phyloP scores from a whole-genome alignment of 768 basidiomycete species.

The Dacryopinax primogenitus region DNA sequence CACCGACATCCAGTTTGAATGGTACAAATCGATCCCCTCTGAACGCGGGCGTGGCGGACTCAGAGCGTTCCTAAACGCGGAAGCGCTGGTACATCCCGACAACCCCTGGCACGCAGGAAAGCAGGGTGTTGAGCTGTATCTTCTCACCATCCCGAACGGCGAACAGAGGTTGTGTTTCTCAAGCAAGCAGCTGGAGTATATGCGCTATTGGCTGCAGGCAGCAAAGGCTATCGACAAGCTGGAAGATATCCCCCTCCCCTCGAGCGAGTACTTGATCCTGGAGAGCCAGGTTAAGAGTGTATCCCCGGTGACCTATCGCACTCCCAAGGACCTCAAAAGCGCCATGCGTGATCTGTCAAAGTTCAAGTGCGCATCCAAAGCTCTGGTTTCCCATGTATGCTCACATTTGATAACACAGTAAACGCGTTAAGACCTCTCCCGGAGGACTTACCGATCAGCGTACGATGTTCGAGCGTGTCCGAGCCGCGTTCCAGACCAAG shows the following conservation, averaged over 20 bases:
- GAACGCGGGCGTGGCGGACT: conserved; percentile 46
- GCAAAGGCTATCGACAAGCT: conserved; percentile 45
- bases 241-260: conserved; percentile 54
- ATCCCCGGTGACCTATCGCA: conserved; percentile 44
- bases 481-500: conserved; percentile 48
- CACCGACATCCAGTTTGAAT: conserved; percentile 75
- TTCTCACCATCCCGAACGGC: conserved; percentile 56
- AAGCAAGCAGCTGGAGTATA: conserved; percentile 71
- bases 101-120: conserved; percentile 54
- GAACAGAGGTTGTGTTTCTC: conserved; percentile 72
- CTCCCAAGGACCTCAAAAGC: conserved; percentile 42
- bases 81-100: conserved; percentile 52
- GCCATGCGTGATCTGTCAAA: conserved; percentile 36
- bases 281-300: conserved; percentile 44
- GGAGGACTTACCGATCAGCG: conserved; percentile 41
- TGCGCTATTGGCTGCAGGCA: conserved; percentile 70
- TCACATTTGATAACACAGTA: conserved; percentile 37
- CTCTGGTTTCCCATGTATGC: neutral
- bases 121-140: conserved; percentile 55
- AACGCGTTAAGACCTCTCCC: conserved; percentile 42
- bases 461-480: conserved; percentile 52
- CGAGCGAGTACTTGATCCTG: conserved; percentile 61
- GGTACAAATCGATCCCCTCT: conserved; percentile 46
- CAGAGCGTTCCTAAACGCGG: conserved; percentile 59
- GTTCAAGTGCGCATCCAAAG: neutral